phyloP scores from a whole-genome alignment of 108 stramenopile genomes.

The Stephanodiscus triporus region DNA sequence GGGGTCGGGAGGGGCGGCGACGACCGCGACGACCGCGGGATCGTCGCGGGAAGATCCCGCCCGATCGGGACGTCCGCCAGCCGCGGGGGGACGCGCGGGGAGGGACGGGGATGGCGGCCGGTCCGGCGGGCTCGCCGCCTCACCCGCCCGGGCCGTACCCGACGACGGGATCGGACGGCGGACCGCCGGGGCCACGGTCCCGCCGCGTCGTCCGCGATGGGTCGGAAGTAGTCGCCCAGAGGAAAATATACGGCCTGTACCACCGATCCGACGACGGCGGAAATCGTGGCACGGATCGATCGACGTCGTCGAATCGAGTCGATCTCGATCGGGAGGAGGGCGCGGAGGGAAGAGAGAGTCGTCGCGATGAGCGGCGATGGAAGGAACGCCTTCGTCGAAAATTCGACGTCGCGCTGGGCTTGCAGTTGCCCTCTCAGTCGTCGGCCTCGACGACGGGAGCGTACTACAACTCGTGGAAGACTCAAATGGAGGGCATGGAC shows the following conservation, averaged over 20 bases:
- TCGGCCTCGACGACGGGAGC: slow-evolving; percentile 1
- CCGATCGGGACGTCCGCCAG: too few relatives aligned
- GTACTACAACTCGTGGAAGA: slow-evolving; percentile 44
- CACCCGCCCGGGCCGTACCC: too few relatives aligned
- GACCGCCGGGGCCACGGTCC: not conserved
- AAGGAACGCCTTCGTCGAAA: slow-evolving; percentile 46
- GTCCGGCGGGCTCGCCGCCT: too few relatives aligned
- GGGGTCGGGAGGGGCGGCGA: not conserved
- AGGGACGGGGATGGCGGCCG: not conserved
- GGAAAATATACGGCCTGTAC: slow-evolving; percentile 2
- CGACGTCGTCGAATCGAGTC: not conserved
- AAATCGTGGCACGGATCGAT: not conserved
- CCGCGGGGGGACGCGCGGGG: too few relatives aligned
- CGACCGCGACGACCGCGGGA: not conserved
- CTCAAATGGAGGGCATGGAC: slow-evolving; percentile 23
- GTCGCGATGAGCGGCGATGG: slow-evolving; percentile 23
- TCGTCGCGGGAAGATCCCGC: not conserved
- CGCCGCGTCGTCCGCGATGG: not conserved
- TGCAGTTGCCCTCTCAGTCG: slow-evolving; percentile 11
- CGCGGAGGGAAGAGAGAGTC: not conserved
- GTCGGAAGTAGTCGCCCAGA: not conserved
- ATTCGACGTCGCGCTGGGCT: slow-evolving; percentile 44
- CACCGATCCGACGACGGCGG: not conserved
- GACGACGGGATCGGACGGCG: too few relatives aligned
- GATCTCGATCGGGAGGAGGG: not conserved